Percentiles rank a stretch among this genome's conserved stretches.
phyloP scores from a whole-genome alignment of 345 rosid genomes.

The Gossypium thurberi region DNA sequence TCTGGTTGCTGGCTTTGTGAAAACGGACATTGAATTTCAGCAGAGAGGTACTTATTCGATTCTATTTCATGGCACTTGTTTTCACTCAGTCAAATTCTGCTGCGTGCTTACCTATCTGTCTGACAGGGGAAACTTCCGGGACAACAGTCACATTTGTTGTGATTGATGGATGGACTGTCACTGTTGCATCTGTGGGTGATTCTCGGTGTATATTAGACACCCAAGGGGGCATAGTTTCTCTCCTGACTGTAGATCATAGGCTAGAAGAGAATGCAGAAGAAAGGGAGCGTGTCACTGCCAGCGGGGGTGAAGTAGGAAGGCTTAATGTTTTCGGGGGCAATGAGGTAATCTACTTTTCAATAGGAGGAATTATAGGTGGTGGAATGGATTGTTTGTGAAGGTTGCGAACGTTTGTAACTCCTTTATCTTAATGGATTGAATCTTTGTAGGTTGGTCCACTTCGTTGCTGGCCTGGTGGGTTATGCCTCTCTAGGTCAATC shows the following conservation, averaged over 20 bases:
- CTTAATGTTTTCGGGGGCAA: conserved; percentile 92
- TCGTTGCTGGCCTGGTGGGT: conserved; percentile 99
- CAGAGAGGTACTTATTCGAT: conserved; percentile 50
- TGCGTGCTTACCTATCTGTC: conserved; percentile 15
- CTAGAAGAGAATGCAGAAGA: conserved; percentile 99
- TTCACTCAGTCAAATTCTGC: neutral
- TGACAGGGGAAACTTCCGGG: conserved; percentile 93
- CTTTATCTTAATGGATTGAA: conserved; percentile 3
- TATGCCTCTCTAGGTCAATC: conserved; percentile 96
- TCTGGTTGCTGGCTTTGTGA: conserved; percentile 94
- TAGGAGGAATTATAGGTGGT: neutral
- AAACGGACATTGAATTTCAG: conserved; percentile 98
- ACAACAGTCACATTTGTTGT: conserved; percentile 95
- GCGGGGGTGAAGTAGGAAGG: conserved; percentile 99
- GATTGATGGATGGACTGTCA: conserved; percentile 95
- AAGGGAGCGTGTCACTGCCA: conserved; percentile 98
- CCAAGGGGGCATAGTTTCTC: conserved; percentile 88
- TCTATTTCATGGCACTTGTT: neutral
- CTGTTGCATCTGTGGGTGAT: conserved; percentile 97
- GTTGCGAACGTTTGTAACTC: neutral
- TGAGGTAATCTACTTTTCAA: conserved; percentile 47
- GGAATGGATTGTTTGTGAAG: neutral
- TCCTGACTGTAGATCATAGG: conserved; percentile 95
- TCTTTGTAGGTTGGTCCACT: conserved; percentile 86
- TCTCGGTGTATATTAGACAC: conserved; percentile 98